These are phyloP conservation scores for Naganishia kalamii DNA, from an alignment of 768 basidiomycete species.

Conservation along the genomic window DNA sequence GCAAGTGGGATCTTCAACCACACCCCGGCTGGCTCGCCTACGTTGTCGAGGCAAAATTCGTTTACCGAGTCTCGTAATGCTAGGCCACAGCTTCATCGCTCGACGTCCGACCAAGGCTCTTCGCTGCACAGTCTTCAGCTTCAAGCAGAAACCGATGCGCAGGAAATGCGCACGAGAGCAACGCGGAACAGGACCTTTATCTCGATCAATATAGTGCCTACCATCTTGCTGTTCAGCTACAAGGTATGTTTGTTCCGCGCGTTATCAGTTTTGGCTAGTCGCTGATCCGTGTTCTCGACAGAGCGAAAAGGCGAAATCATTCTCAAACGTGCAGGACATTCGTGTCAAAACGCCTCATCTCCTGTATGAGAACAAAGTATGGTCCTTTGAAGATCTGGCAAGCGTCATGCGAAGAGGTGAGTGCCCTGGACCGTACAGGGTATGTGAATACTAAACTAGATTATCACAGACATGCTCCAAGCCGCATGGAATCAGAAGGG, in stretches of 20 bases:
- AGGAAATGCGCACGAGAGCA: slow-evolving; percentile 57
- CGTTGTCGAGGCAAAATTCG: slow-evolving; percentile 7
- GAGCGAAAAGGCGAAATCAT: slow-evolving; percentile 33
- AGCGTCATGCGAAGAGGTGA: slow-evolving; percentile 43
- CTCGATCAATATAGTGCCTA: slow-evolving; percentile 58
- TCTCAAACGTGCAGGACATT: slow-evolving; percentile 62
- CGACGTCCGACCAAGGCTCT: not conserved
- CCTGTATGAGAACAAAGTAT: slow-evolving; percentile 54
- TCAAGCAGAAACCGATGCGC: slow-evolving; percentile 28
- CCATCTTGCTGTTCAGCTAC: slow-evolving; percentile 65
- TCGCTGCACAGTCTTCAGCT: not conserved
- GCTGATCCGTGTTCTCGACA: slow-evolving; percentile 46
- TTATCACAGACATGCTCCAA: slow-evolving; percentile 25
- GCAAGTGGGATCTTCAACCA: slow-evolving; percentile 12
- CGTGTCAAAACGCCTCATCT: slow-evolving; percentile 75
- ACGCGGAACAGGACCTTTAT: slow-evolving; percentile 72
- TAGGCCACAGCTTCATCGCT: not conserved
- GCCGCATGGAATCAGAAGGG: slow-evolving; percentile 42
- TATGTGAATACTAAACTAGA: not conserved
- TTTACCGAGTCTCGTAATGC: not conserved
- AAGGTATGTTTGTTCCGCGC: slow-evolving; percentile 44
- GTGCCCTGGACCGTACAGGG: not conserved
- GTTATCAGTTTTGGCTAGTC: not conserved
- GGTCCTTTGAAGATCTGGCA: slow-evolving; percentile 45
- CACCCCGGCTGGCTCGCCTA: not conserved